These are phyloP conservation scores for Plenodomus lindquistii DNA, from an alignment of 2,329 filamentous ascomycete species.

Conservation along the genomic window DNA sequence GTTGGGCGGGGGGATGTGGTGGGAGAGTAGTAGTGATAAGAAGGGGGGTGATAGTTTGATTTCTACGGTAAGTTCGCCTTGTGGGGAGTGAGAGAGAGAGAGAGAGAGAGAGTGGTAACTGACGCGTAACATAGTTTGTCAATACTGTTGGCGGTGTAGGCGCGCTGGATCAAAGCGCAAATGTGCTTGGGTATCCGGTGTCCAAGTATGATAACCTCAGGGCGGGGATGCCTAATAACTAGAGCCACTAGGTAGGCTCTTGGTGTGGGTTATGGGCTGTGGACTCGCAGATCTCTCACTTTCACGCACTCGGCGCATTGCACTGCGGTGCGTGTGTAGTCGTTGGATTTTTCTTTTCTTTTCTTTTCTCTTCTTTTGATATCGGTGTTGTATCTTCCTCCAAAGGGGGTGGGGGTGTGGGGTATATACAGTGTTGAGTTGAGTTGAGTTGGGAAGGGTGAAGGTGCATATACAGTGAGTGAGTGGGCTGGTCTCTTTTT, in stretches of 20 bases:
- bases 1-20: slow-evolving; percentile 46
- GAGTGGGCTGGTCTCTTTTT: no score
- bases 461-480: no score
- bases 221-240: slow-evolving; percentile 25
- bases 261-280: background rate
- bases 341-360: no score
- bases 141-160: slow-evolving; percentile 59
- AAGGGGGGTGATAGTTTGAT: slow-evolving; percentile 37
- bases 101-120: no score
- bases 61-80: slow-evolving; percentile 34
- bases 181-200: slow-evolving; percentile 66
- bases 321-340: no score
- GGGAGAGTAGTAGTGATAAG: slow-evolving; percentile 43
- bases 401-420: no score
- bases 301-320: no score
- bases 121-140: slow-evolving; percentile 46
- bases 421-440: no score
- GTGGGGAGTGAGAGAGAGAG: no score
- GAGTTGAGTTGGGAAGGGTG: no score
- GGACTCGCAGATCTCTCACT: background rate
- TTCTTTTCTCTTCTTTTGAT: no score
- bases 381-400: no score
- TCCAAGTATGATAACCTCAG: slow-evolving; percentile 72
- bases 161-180: slow-evolving; percentile 57
- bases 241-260: background rate